A percentile compares a stretch with the other conserved stretches of the same genome.
These are phyloP conservation scores for Eremochloa ophiuroides DNA, from an alignment of 176 grass and related monocot genomes.

Conservation along the genomic window DNA sequence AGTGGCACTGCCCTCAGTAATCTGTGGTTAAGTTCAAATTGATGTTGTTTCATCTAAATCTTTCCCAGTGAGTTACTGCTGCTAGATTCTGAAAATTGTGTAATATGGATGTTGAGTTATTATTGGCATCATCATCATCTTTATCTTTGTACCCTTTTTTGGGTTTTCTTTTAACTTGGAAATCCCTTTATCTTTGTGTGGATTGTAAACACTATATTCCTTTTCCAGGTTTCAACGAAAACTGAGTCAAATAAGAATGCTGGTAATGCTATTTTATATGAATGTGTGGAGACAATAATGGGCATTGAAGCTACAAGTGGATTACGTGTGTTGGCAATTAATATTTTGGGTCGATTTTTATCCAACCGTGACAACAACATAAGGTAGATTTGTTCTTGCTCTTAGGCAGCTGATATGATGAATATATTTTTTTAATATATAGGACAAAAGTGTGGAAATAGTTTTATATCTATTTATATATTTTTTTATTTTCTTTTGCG, in stretches of 20 bases:
- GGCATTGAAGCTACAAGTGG: constrained; percentile 94
- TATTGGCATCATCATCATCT: neutral
- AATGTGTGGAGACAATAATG: constrained; percentile 99
- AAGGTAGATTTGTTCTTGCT: constrained; percentile 54
- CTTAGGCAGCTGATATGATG: neutral
- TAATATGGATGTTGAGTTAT: neutral
- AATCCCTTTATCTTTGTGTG: constrained; percentile 9
- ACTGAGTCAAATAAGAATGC: constrained; percentile 97
- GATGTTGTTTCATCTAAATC: constrained; percentile 5
- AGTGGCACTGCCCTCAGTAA: neutral
- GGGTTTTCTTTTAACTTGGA: neutral
- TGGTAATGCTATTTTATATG: constrained; percentile 96
- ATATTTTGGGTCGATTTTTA: constrained; percentile 97
- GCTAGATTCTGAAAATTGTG: neutral
- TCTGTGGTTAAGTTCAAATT: neutral
- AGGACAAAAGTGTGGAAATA: neutral
- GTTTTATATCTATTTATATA: neutral
- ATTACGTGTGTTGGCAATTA: constrained; percentile 88
- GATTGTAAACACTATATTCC: constrained; percentile 7
- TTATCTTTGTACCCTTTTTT: constrained; percentile 1
- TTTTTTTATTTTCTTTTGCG: neutral
- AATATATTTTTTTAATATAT: neutral
- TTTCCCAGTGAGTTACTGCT: constrained; percentile 4
- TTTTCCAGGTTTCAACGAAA: constrained; percentile 92
- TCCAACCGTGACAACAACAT: constrained; percentile 99